Evolutionary conservation across 805 yeast species (phyloP).

Genomic region (Sugiyamaella floridensis): DNA sequence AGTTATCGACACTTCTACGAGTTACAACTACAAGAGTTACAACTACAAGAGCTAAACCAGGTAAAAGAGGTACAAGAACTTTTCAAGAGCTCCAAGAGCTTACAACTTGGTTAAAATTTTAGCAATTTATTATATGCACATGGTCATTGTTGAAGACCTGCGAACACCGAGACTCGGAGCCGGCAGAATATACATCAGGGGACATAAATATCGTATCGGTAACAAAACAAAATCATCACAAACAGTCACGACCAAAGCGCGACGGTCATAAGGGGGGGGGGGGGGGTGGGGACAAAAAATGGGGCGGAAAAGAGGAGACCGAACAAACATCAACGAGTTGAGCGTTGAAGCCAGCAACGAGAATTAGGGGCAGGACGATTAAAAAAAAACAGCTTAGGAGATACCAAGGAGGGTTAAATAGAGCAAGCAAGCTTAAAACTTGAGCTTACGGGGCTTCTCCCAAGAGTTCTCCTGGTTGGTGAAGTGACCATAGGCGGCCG

Average conservation of each 20-base stretch:
- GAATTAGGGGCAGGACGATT: neutral
- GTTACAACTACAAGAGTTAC: too few relatives aligned
- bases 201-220: constrained; percentile 7
- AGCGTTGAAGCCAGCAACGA: constrained; percentile 19
- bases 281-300: neutral
- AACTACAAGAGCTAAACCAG: too few relatives aligned
- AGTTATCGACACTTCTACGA: neutral
- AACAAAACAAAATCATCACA: constrained; percentile 6
- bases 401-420: neutral
- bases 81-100: too few relatives aligned
- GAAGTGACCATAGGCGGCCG: constrained; percentile 99
- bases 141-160: constrained; percentile 21
- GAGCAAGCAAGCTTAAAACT: constrained; percentile 27
- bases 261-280: neutral
- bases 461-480: constrained; percentile 98
- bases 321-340: constrained; percentile 20
- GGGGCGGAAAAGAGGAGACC: neutral
- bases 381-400: neutral
- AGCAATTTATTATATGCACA: constrained; percentile 10
- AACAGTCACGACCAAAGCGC: neutral
- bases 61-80: too few relatives aligned
- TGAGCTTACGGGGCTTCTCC: constrained; percentile 78
- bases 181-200: constrained; percentile 4
- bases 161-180: constrained; percentile 10
- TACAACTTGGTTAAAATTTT: neutral